Conservation (phyloP, 257 asterid genomes). For the Salvia splendens region DNA sequence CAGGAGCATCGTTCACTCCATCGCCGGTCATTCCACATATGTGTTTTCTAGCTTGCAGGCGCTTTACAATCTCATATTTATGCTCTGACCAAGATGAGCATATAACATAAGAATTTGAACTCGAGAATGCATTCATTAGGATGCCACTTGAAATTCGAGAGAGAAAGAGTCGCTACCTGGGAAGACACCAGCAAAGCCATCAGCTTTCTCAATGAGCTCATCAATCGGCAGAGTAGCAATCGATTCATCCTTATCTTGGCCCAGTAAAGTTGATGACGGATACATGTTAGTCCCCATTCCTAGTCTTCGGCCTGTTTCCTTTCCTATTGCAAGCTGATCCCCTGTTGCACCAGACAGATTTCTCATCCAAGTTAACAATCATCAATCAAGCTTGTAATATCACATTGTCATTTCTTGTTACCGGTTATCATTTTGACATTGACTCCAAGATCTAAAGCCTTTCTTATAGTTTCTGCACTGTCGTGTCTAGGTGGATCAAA, state of each 20-base stretch:
- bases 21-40: conserved; percentile 99
- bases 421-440: conserved; percentile 96
- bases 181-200: conserved; percentile 98
- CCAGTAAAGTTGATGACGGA: conserved; percentile 92
- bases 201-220: conserved; percentile 97
- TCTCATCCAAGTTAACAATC: no score
- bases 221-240: conserved; percentile 88
- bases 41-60: conserved; percentile 95
- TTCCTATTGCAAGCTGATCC: conserved; percentile 96
- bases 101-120: no score
- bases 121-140: background rate
- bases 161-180: conserved; percentile 57
- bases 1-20: conserved; percentile 99
- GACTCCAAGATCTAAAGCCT: conserved; percentile 89
- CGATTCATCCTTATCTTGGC: conserved; percentile 93
- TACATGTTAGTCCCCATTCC: conserved; percentile 99
- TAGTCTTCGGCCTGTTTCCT: conserved; percentile 93
- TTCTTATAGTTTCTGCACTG: conserved; percentile 86
- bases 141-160: background rate
- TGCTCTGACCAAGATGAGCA: conserved; percentile 56
- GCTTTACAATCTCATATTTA: conserved; percentile 95
- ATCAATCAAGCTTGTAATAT: conserved; percentile 12
- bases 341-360: conserved; percentile 45
- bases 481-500: conserved; percentile 96
- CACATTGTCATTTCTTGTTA: no score